phyloP scores from a whole-genome alignment of 2,329 filamentous ascomycete species.

The Ophiostoma ulmi region DNA sequence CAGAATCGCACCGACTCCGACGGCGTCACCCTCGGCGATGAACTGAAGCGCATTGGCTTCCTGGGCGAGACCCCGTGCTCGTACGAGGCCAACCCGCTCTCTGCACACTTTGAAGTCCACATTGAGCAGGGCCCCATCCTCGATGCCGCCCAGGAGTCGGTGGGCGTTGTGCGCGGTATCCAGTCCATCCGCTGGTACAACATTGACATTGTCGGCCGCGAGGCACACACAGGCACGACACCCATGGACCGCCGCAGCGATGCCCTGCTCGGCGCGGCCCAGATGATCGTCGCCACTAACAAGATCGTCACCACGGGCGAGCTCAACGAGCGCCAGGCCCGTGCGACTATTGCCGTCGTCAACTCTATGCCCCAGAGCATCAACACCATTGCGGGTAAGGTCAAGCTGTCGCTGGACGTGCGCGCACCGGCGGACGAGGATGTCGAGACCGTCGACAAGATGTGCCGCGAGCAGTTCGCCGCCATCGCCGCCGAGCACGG shows the following conservation, averaged over 20 bases:
- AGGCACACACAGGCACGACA: conserved; percentile 72
- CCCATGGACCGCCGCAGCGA: conserved; percentile 39
- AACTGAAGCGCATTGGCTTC: conserved; percentile 68
- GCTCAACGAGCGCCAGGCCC: conserved; percentile 44
- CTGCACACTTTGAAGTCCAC: conserved; percentile 76
- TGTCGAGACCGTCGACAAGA: conserved; percentile 51
- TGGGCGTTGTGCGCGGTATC: conserved; percentile 67
- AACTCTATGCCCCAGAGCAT: conserved; percentile 60
- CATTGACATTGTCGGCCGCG: conserved; percentile 59
- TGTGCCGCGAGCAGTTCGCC: conserved; percentile 22
- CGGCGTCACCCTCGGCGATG: conserved; percentile 60
- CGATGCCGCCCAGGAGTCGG: conserved; percentile 56
- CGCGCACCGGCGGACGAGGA: conserved; percentile 53
- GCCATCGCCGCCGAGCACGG: conserved; percentile 22
- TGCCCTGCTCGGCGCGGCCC: conserved; percentile 43
- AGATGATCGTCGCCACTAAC: conserved; percentile 63
- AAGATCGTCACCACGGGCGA: conserved; percentile 50
- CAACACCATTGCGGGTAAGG: conserved; percentile 66
- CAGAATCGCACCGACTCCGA: conserved; percentile 58
- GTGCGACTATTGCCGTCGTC: conserved; percentile 67
- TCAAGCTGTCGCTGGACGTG: conserved; percentile 64
- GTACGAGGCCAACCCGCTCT: conserved; percentile 58
- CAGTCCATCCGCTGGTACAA: conserved; percentile 73
- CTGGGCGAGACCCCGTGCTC: conserved; percentile 54
- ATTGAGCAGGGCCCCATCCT: conserved; percentile 80